Evolutionary conservation across 768 basidiomycete species (phyloP), one percentile per base, ranked within the genome.

Genomic region (Tubosaeta sp.): DNA sequence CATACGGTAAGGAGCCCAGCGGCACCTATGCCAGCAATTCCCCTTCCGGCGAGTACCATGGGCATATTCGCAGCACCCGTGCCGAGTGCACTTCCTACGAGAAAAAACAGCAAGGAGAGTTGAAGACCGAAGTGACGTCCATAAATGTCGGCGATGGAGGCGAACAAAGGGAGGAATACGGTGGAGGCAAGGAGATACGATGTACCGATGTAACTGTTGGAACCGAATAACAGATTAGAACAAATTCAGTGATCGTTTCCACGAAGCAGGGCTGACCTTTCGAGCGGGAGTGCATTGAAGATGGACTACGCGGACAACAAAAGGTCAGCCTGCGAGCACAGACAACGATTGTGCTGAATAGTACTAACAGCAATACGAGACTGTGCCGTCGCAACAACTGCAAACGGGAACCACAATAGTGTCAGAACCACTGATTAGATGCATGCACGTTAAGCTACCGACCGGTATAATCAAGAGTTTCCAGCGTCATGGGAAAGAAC

Each of bases 331-430:
- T 3, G 43, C n/a, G 16, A 25, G 10, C 1, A 12, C 26, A 17
- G 31, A 52, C 8, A 29, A 17, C 14, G 7, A 22, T 31, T 12
- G 12, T 4, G 2, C 2, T 17, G 13, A 16, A 39, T 13, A 3
- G 29, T 3, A 59, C 74, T 43, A 56, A 79, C 76, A 10, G 78
- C 79, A 52, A 80, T 80, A 33, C 72, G 73, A 29, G 74, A 64
- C 51, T 80, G 79, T 4, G 80, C 76, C 13, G 78, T 80, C 5
- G 79, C 78, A 29, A 80, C 76, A 2, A 79, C 79, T 76, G 50
- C 45, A 43, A 26, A 43, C 16, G 26, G 14, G 11, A 6, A 41
- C 12, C 14, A 33, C 32, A 6, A 48, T 5, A 26, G 9, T 17
- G 34, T 32, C 35, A 43, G 43, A 4, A 7, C 9, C 10, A 29